These are phyloP conservation scores for Aspergillus piperis DNA, from an alignment of 2,329 filamentous ascomycete genomes.

Conservation along the genomic window DNA sequence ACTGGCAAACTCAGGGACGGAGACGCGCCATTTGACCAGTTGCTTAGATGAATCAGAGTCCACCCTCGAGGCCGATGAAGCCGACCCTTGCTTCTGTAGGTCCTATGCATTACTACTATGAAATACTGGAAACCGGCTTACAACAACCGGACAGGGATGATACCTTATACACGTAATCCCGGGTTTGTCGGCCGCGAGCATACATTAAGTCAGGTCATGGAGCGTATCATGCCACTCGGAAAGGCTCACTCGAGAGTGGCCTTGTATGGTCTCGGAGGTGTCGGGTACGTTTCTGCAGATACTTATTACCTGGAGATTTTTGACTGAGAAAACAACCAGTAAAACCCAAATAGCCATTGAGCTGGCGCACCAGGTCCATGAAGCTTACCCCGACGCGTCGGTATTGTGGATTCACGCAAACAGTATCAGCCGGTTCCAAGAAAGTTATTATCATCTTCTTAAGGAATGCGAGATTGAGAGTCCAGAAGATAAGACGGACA, in stretches of 20 bases:
- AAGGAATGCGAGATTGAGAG: constrained; percentile 7
- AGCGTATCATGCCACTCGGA: constrained; percentile 7
- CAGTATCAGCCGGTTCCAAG: constrained; percentile 14
- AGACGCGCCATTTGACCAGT: background rate
- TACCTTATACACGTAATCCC: constrained; percentile 14
- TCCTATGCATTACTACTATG: background rate
- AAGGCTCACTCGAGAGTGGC: constrained; percentile 8
- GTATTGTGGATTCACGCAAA: constrained; percentile 18
- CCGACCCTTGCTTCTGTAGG: background rate
- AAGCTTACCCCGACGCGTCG: constrained; percentile 2
- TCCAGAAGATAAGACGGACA: constrained; percentile 10
- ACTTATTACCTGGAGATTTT: background rate
- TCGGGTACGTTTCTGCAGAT: constrained; percentile 15
- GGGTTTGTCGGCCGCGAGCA: constrained; percentile 13
- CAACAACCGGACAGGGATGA: constrained; percentile 9
- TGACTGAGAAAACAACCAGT: background rate
- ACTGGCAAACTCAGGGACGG: constrained; percentile 10
- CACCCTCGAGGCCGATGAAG: background rate
- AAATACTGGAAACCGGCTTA: background rate
- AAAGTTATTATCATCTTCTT: constrained; percentile 11
- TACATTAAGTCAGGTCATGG: background rate
- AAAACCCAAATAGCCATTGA: constrained; percentile 21
- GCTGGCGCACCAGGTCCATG: constrained; percentile 8
- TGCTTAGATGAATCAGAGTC: background rate
- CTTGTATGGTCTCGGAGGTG: constrained; percentile 17